These are phyloP conservation scores for Agroathelia rolfsii DNA, from an alignment of 1,284 basidiomycete species.

Conservation along the genomic window DNA sequence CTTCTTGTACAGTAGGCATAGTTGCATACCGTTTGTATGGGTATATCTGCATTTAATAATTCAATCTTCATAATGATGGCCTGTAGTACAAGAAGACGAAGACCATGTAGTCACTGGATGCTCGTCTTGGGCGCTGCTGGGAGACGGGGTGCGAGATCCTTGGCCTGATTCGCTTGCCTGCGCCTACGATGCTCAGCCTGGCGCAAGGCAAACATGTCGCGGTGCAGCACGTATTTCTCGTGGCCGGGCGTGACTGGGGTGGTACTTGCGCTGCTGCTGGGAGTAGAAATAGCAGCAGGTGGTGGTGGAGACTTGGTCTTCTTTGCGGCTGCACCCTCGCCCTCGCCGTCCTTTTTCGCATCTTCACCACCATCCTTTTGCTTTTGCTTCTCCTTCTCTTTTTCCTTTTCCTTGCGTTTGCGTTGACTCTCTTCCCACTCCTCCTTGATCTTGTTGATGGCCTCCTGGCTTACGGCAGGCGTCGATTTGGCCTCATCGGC, in stretches of 20 bases:
- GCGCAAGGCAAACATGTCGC: conserved; percentile 51
- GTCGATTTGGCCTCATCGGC: conserved; percentile 32
- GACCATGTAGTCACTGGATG: no score
- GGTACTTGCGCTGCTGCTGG: conserved; percentile 19
- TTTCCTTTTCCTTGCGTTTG: conserved; percentile 27
- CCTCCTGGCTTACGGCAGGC: conserved; percentile 44
- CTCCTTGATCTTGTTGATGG: conserved; percentile 62
- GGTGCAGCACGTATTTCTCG: conserved; percentile 47
- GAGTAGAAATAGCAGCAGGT: conserved; percentile 10
- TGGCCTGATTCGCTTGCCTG: conserved; percentile 44
- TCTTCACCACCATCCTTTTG: conserved; percentile 33
- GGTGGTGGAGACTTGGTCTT: conserved; percentile 13
- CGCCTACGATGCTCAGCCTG: conserved; percentile 45
- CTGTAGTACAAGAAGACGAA: no score
- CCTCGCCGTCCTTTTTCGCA: conserved; percentile 24
- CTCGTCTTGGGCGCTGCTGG: conserved; percentile 44
- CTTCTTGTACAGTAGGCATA: no score
- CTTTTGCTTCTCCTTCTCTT: conserved; percentile 45
- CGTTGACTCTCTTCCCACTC: conserved; percentile 69
- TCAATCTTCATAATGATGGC: no score
- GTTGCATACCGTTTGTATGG: no score
- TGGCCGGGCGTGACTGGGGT: conserved; percentile 30
- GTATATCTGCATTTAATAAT: no score
- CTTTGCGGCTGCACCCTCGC: conserved; percentile 20
- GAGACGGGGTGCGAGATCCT: conserved; percentile 45